phyloP scores from a whole-genome alignment of 495 filamentous ascomycete genomes.

The Tetracladium setigerum region DNA sequence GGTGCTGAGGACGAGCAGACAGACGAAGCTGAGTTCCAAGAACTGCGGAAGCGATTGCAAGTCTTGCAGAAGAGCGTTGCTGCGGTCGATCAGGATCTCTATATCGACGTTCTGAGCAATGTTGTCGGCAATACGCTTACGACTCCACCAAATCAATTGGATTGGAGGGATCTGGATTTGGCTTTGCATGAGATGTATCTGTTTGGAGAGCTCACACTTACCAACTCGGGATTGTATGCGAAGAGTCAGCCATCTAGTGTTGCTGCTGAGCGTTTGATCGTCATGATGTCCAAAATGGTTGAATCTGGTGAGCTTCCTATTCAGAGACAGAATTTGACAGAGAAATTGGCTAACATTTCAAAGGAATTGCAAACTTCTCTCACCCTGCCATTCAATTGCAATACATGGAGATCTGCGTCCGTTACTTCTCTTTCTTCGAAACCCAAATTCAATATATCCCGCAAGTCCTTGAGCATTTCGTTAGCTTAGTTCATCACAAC shows the following conservation, averaged over 20 bases:
- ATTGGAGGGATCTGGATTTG: conserved; percentile 93
- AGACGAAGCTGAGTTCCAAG: conserved; percentile 97
- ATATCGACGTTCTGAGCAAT: conserved; percentile 74
- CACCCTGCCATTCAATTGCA: conserved; percentile 90
- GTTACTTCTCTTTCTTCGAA: conserved; percentile 91
- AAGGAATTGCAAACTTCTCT: conserved; percentile 73
- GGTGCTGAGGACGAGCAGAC: conserved; percentile 90
- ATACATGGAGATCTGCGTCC: conserved; percentile 96
- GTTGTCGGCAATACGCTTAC: conserved; percentile 74
- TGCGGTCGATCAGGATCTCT: conserved; percentile 73
- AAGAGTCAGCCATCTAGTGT: conserved; percentile 72
- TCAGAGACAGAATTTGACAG: not conserved
- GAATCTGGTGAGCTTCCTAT: conserved; percentile 61
- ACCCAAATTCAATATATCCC: conserved; percentile 69
- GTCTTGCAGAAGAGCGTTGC: conserved; percentile 86
- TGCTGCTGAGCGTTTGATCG: conserved; percentile 68
- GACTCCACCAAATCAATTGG: conserved; percentile 60
- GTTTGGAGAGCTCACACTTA: conserved; percentile 89
- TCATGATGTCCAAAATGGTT: conserved; percentile 92
- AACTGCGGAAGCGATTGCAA: conserved; percentile 80
- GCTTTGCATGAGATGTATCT: conserved; percentile 94
- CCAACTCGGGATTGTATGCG: conserved; percentile 69
- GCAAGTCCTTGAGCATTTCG: conserved; percentile 84
- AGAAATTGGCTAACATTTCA: conserved; percentile 12
- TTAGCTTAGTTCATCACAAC: conserved; percentile 78